Conservation (phyloP, 805 yeast species). For the Pichia membranifaciens region DNA sequence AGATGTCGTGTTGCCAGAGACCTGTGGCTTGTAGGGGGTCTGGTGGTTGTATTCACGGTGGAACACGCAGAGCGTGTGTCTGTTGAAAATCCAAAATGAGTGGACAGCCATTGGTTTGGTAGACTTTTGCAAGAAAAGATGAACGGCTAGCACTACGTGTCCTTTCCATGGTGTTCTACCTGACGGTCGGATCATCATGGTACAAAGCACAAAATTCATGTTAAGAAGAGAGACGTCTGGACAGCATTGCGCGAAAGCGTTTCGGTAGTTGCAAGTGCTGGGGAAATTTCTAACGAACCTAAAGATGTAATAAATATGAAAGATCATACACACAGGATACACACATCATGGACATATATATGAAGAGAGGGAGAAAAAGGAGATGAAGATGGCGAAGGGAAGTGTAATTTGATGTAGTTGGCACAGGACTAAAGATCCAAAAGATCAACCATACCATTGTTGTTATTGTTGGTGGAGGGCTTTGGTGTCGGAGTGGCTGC, state of each 20-base stretch:
- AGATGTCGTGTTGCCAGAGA: no score
- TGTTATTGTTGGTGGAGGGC: constrained; percentile 3
- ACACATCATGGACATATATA: neutral
- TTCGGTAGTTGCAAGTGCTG: no score
- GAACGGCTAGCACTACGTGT: no score
- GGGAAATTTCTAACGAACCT: neutral
- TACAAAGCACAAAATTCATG: no score
- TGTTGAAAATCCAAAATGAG: constrained; percentile 86
- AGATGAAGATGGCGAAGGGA: neutral
- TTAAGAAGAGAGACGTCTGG: no score
- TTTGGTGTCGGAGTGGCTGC: neutral
- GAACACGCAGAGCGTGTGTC: constrained; percentile 87
- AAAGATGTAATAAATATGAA: neutral
- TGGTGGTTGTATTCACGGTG: constrained; percentile 52
- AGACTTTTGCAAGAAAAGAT: no score
- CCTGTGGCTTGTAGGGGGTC: no score
- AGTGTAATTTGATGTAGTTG: no score
- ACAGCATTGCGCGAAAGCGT: no score
- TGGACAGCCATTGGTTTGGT: constrained; percentile 56
- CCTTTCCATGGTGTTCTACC: no score
- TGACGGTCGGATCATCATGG: no score
- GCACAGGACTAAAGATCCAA: constrained; percentile 8
- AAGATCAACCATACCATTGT: constrained; percentile 8
- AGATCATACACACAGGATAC: neutral
- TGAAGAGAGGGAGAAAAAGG: neutral